Evolutionary conservation across 2,329 filamentous ascomycete genomes (phyloP), one percentile per base, ranked within the genome.

Genomic region (Aspergillus alliaceus): DNA sequence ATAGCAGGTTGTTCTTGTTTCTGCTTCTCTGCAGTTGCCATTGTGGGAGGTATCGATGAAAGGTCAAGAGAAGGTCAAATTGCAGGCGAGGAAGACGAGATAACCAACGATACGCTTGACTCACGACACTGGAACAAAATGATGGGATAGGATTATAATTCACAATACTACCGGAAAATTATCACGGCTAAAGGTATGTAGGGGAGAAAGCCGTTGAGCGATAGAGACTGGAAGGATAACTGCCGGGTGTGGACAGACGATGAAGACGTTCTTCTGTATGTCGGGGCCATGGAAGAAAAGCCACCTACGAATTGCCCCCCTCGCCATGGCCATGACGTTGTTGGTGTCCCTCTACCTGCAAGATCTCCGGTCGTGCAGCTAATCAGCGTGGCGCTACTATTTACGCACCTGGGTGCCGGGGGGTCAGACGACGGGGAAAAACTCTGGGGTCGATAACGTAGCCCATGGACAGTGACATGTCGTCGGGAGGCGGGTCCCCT

Each of bases 11-110:
- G 62, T 46, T 69, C 58, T 51, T 68, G 56, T 56, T 66, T 60
- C 29, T 67, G 61, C 56, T 72, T 71, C 54, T 69, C 66, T 51
- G 64, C 59, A 51, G 69, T 67, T 15, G 69, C 71, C 65, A 69
- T 69, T 42, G 8, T 67, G 44, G 51, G 6, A 54, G n/a, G 34
- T 32, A 8, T 31, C 15, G 8, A 27, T 15, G 15, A 50, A 32
- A 14, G 2, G 5, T 31, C 12, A 18, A 32, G 22, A 54, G 14
- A 31, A 0, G 14, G 20, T 47, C 44, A 14, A 25, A 31, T 31
- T 27, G 15, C 44, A 12, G 44, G 25, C 24, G n/a, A 48, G 25
- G 8, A 27, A 20, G n/a, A 22, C 27, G 14, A n/a, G 25, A 34
- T 32, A 48, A 44, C 24, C 14, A 14, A 12, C 24, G 15, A 27